These are phyloP conservation scores for Xanthoceras sorbifolium DNA, from an alignment of 345 rosid genomes.

Conservation along the genomic window DNA sequence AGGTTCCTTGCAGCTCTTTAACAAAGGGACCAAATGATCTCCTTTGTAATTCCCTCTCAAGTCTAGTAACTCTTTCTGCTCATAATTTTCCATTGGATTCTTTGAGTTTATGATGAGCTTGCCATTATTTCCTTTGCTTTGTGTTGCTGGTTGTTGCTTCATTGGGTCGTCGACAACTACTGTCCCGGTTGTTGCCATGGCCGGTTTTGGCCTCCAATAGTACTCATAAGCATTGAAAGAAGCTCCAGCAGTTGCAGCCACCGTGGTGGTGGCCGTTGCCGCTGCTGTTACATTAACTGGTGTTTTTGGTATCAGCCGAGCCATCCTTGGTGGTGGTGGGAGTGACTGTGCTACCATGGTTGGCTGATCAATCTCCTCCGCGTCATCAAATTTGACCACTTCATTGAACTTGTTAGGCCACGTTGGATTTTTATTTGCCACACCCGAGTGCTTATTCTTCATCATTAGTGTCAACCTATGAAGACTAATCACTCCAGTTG, in stretches of 20 bases:
- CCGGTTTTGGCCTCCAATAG: constrained; percentile 54
- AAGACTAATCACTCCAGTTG: constrained; percentile 38
- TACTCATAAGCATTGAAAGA: constrained; percentile 72
- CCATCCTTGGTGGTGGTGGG: constrained; percentile 52
- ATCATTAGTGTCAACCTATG: constrained; percentile 58
- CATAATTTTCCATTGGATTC: constrained; percentile 20
- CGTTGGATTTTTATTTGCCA: constrained; percentile 47
- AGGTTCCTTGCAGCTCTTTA: constrained; percentile 68
- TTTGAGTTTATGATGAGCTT: constrained; percentile 21
- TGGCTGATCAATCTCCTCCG: constrained; percentile 31
- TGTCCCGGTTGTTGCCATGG: constrained; percentile 17
- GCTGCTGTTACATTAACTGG: constrained; percentile 26
- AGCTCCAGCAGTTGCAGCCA: constrained; percentile 27
- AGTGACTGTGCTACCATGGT: constrained; percentile 55
- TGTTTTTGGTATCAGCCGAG: constrained; percentile 39
- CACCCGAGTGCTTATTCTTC: constrained; percentile 51
- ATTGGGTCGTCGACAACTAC: constrained; percentile 7
- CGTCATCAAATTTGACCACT: constrained; percentile 26
- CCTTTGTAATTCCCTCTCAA: constrained; percentile 30
- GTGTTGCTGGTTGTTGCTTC: constrained; percentile 17
- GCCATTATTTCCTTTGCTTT: constrained; percentile 14
- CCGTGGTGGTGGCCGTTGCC: background rate
- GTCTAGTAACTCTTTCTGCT: constrained; percentile 26
- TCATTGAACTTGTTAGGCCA: constrained; percentile 47
- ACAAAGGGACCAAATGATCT: constrained; percentile 37